Percentiles rank a stretch among this genome's conserved stretches.
Evolutionary conservation across 345 rosid species (phyloP).

Genomic region (Salix arbutifolia): DNA sequence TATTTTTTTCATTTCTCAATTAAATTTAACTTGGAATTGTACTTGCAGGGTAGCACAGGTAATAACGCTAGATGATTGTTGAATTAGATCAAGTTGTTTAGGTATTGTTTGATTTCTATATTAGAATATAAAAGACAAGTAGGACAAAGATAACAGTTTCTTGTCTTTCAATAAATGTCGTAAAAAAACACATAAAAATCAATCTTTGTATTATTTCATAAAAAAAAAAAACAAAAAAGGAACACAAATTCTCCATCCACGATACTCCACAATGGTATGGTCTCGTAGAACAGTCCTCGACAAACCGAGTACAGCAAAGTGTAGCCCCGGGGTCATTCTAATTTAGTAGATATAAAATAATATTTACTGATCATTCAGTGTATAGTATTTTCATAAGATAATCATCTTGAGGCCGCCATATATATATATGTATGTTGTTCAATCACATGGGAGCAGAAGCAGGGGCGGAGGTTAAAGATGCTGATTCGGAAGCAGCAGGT

Average conservation of each 20-base stretch:
- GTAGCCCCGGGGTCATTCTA: not conserved
- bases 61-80: too few relatives aligned
- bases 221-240: not conserved
- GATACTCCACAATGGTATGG: not conserved
- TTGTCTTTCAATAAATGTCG: too few relatives aligned
- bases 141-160: too few relatives aligned
- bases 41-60: too few relatives aligned
- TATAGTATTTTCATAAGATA: not conserved
- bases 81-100: too few relatives aligned
- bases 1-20: too few relatives aligned
- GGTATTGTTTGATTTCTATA: too few relatives aligned
- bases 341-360: not conserved
- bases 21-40: too few relatives aligned
- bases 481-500: slow-evolving; percentile 24
- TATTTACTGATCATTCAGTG: not conserved
- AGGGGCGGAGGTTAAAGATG: slow-evolving; percentile 11
- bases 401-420: not conserved
- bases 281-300: not conserved
- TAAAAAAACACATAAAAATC: not conserved
- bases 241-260: not conserved
- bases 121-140: too few relatives aligned
- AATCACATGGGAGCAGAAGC: slow-evolving; percentile 21
- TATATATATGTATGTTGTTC: not conserved
- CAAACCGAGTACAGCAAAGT: not conserved
- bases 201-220: not conserved